Conservation (phyloP, 202 grass and related monocot genomes). For the Digitaria exilis region DNA sequence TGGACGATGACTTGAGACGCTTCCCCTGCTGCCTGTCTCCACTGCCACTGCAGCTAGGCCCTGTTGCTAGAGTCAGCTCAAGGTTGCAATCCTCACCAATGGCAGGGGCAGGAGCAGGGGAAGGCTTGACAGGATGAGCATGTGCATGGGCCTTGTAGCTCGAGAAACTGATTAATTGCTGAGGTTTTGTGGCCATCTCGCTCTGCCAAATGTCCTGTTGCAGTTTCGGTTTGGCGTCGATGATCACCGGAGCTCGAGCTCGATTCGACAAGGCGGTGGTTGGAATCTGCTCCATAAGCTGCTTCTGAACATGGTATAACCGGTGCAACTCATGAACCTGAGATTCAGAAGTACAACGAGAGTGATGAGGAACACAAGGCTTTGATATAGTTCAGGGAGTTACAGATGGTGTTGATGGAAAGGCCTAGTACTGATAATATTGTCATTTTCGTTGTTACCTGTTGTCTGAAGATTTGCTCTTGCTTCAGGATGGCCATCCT, state of each 20-base stretch:
- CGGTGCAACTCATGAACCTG: constrained; percentile 68
- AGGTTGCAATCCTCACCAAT: constrained; percentile 32
- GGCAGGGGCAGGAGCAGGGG: neutral
- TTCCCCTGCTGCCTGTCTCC: constrained; percentile 13
- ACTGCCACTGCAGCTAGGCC: constrained; percentile 12
- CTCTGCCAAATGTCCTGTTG: neutral
- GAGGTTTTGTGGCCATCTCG: neutral
- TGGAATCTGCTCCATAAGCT: constrained; percentile 35
- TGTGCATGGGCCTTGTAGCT: neutral
- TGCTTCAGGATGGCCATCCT: constrained; percentile 57
- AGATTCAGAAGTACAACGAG: constrained; percentile 5
- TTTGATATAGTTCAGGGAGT: neutral
- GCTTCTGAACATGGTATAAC: constrained; percentile 53
- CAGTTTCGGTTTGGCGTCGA: neutral
- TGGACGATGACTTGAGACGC: constrained; percentile 38
- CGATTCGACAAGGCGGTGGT: neutral
- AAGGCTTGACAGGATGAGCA: too few species aligned
- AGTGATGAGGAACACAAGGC: neutral
- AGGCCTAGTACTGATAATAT: neutral
- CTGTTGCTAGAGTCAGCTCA: constrained; percentile 51
- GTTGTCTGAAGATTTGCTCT: constrained; percentile 59
- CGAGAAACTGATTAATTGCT: constrained; percentile 25
- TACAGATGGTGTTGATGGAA: neutral
- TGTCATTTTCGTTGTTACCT: constrained; percentile 23
- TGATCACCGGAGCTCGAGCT: constrained; percentile 8